Conservation (phyloP, 495 filamentous ascomycete genomes). For the Lasiosphaeria ovina region DNA sequence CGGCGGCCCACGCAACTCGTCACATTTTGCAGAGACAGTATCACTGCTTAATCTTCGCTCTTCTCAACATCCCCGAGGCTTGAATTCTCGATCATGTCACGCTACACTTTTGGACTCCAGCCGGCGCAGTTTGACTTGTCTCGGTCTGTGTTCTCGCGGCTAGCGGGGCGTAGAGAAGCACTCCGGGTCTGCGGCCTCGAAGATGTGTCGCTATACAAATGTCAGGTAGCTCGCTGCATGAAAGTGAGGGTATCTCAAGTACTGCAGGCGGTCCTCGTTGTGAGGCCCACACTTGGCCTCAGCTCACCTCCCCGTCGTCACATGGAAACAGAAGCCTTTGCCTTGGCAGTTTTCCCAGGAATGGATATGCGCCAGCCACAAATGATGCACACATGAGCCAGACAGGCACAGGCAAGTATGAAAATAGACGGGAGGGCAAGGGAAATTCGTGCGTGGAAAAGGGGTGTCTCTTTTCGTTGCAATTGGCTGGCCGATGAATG, state of each 20-base stretch:
- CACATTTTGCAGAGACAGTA: no score
- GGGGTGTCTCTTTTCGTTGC: neutral
- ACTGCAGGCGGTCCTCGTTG: constrained; percentile 38
- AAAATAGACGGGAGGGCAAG: neutral
- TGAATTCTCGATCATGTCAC: no score
- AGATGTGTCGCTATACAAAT: constrained; percentile 36
- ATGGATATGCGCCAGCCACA: neutral
- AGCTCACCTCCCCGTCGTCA: neutral
- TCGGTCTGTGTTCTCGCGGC: constrained; percentile 39
- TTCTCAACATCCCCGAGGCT: no score
- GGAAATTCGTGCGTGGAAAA: neutral
- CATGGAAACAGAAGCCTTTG: no score
- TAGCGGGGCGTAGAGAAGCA: constrained; percentile 51
- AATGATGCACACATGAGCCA: neutral
- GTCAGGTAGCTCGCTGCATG: constrained; percentile 28
- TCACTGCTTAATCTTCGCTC: no score
- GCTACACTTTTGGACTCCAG: no score
- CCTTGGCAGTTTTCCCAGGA: neutral
- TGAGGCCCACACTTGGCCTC: constrained; percentile 1
- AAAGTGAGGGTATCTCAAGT: constrained; percentile 43
- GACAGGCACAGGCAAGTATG: neutral
- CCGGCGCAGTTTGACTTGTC: neutral
- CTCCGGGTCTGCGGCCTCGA: constrained; percentile 31
- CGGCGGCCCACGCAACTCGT: no score
- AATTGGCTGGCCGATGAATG: constrained; percentile 23